Conservation (phyloP, 805 yeast genomes). For the Wickerhamiella allomyrinae region DNA sequence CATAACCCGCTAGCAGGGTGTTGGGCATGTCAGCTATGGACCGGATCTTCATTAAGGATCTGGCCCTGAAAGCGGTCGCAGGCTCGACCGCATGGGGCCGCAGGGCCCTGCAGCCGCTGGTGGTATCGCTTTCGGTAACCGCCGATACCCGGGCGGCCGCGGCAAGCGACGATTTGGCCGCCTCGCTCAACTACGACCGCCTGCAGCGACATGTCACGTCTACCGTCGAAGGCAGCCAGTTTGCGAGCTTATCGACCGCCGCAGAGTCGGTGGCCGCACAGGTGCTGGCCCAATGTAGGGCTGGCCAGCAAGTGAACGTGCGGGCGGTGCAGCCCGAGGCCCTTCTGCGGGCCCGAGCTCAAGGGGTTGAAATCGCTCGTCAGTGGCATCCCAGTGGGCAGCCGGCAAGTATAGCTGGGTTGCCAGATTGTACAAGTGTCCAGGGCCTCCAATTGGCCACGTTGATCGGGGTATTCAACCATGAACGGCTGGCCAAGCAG, state of each 20-base stretch:
- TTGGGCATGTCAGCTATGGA: constrained; percentile 17
- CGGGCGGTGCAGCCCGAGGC: constrained; percentile 36
- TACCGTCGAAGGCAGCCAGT: constrained; percentile 32
- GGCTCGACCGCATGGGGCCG: constrained; percentile 69
- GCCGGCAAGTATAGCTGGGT: neutral
- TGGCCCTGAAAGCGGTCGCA: constrained; percentile 46
- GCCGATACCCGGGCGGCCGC: constrained; percentile 67
- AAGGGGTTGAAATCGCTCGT: constrained; percentile 29
- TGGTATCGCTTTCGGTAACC: constrained; percentile 41
- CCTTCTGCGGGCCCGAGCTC: constrained; percentile 41
- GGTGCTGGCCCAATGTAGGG: constrained; percentile 30
- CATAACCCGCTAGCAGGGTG: no score
- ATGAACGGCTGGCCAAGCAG: constrained; percentile 75
- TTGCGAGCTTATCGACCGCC: constrained; percentile 27
- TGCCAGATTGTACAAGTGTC: constrained; percentile 28
- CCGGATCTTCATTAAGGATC: constrained; percentile 37
- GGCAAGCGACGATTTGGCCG: constrained; percentile 61
- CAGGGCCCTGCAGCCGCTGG: constrained; percentile 49
- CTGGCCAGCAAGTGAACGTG: constrained; percentile 33
- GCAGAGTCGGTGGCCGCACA: constrained; percentile 35
- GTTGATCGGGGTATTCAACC: constrained; percentile 84
- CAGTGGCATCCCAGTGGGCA: constrained; percentile 22
- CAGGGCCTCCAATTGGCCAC: constrained; percentile 35
- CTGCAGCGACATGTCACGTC: constrained; percentile 51
- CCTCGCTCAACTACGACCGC: constrained; percentile 81